Evolutionary conservation across 768 basidiomycete species (phyloP), one percentile per base, ranked within the genome.

Genomic region (Boletus reticulatus): DNA sequence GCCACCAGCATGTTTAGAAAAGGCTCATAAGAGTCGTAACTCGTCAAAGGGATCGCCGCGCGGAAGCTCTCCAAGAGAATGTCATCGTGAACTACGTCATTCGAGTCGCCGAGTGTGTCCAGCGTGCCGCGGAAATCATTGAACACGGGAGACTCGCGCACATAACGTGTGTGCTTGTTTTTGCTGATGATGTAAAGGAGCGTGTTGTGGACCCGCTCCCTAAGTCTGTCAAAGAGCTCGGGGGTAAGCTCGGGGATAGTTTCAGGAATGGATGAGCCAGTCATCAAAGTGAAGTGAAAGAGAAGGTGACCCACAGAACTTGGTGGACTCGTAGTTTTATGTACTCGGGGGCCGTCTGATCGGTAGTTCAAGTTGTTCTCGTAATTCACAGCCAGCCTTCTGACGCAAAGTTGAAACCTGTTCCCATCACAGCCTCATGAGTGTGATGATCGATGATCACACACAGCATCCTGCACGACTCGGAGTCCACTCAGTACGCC

Each of bases 1-100:
- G 39, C 37, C 42, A 55, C 49, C 19, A 67, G 53, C 29, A 36
- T 55, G 43, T 38, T 32, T 31, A 67, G 5, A 20, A 58, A 61
- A 0, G 66, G 61, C 32, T 62, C 56, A 43, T 60, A 67, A 24
- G 63, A 22, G 22, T 65, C 66, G 13, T 67, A 67, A n/a, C 22
- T 24, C 2, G 63, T 65, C 41, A 67, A 39, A 22, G 63, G 66
- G 45, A 65, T 17, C 29, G 44, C 52, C 27, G 47, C 46, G n/a
- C 60, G 58, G 56, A 57, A 67, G 32, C 22, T 42, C 42, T 59
- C 43, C 17, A 65, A 11, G 39, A 67, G 56, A 9, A 13, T 14
- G 31, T 53, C 44, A 8, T 53, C 41, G 16, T 32, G 49, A 14
- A 22, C 4, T 6, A 12, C n/a, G 2, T 46, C 52, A 6, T 17